Evolutionary conservation across 2,329 filamentous ascomycete species (phyloP), one percentile per base, ranked within the genome.

Genomic region (Rugonectria rugulosa): DNA sequence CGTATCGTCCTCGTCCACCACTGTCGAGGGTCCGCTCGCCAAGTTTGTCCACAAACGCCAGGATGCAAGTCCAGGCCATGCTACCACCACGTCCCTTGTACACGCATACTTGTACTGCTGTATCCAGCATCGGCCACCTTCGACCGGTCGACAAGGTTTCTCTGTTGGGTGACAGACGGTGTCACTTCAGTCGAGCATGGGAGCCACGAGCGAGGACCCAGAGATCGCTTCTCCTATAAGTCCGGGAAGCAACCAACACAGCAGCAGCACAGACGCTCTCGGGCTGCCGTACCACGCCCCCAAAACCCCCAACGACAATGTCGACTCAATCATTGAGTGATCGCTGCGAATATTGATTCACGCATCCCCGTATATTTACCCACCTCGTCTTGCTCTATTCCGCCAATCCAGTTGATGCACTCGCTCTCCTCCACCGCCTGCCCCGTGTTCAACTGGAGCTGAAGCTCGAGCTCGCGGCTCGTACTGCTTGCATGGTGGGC

Each of bases 201-300:
- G 62, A 67, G 63, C 65, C 65, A 67, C 63, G 65, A 67, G 64
- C 57, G 50, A 57, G 38, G 50, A 43, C 46, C 56, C 49, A 57
- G 38, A 57, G 55, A 59, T 60, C 48, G 49, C 59, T 59, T 60
- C n/a, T n/a, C n/a, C n/a, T n/a, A 52, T 43, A 24, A 51, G 36
- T 50, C 55, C 55, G 54, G n/a, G n/a, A n/a, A n/a, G 45, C 50
- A 54, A 34, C 32, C 31, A n/a, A 36, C 21, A n/a, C 19, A 32
- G n/a, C 21, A 21, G 17, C 15, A 31, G 11, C 12, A 24, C 19
- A 23, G 17, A 21, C 11, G 24, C 19, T 14, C 37, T 40, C 24
- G 43, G 37, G 26, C 52, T 49, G 29, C 38, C 38, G 34, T 26
- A 31, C 31, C 27, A 23, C 24, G n/a, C n/a, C n/a, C 12, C 47